A percentile compares a stretch with the other conserved stretches of the same genome.
Conservation (phyloP, 345 rosid genomes). For the Populus alba region DNA sequence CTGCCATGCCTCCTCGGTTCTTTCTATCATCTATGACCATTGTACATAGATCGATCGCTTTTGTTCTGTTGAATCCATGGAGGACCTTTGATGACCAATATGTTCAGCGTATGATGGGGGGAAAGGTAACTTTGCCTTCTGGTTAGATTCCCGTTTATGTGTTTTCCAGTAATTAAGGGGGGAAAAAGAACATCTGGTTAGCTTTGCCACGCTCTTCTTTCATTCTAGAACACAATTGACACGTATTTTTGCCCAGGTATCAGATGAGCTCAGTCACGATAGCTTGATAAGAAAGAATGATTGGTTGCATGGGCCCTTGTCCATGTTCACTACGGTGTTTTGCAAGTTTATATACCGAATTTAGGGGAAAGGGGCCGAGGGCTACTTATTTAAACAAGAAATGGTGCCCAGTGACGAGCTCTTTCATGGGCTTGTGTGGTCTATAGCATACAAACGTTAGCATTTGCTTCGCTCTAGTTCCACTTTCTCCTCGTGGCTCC, state of each 20-base stretch:
- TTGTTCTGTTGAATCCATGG: background rate
- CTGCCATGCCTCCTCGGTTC: background rate
- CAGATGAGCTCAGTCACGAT: background rate
- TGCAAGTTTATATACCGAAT: background rate
- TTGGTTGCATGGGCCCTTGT: background rate
- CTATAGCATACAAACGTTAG: background rate
- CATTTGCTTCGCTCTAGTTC: background rate
- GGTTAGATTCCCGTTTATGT: background rate
- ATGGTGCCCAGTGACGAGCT: background rate
- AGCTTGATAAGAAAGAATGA: background rate
- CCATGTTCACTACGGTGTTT: background rate
- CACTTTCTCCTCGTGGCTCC: background rate
- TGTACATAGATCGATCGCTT: background rate
- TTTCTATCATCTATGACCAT: background rate
- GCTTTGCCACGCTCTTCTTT: background rate
- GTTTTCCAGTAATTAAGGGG: background rate
- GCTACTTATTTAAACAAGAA: background rate
- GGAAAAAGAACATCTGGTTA: background rate
- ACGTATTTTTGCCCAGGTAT: background rate
- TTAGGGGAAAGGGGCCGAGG: background rate
- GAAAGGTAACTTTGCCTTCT: background rate
- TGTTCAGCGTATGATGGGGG: background rate
- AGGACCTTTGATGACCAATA: background rate
- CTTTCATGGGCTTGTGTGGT: background rate
- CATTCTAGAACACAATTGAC: background rate